Evolutionary conservation across 2,329 filamentous ascomycete genomes (phyloP).

Genomic region (Colletotrichum tanaceti): DNA sequence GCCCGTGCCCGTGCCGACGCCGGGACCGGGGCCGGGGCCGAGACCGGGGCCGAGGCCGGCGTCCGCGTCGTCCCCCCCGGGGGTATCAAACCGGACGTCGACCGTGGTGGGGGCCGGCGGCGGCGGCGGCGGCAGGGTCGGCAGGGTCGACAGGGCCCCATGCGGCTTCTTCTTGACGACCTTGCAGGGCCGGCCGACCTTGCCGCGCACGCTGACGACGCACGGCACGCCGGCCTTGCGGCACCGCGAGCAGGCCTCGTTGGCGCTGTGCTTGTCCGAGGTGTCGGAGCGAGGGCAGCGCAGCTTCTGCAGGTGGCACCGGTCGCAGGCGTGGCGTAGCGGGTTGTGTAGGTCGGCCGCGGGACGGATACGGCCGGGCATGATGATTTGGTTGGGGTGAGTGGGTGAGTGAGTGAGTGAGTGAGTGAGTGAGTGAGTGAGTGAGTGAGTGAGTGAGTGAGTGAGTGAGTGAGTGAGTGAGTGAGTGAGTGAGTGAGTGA

Average conservation of each 20-base stretch:
- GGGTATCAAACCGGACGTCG: neutral
- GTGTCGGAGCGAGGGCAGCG: conserved; percentile 8
- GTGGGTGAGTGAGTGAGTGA: no score
- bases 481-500: no score
- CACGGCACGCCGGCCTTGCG: conserved; percentile 40
- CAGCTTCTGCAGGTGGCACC: conserved; percentile 8
- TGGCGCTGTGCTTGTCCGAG: conserved; percentile 32
- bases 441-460: no score
- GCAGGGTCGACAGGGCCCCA: neutral
- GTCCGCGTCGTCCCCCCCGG: neutral
- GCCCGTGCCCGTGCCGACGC: neutral
- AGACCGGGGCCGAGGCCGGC: no score
- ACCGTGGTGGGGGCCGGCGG: no score
- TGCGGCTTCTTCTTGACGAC: conserved; percentile 33
- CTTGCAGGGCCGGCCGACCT: conserved; percentile 39
- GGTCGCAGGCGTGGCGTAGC: conserved; percentile 5
- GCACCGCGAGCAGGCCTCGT: conserved; percentile 40
- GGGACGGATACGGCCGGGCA: conserved; percentile 5
- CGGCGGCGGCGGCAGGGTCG: no score
- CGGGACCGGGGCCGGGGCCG: no score
- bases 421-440: no score
- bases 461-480: no score
- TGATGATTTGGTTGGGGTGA: neutral
- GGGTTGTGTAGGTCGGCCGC: neutral
- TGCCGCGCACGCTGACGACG: conserved; percentile 40